These are phyloP conservation scores for Macrolepiota fuliginosa DNA, from an alignment of 768 basidiomycete species.

Conservation along the genomic window DNA sequence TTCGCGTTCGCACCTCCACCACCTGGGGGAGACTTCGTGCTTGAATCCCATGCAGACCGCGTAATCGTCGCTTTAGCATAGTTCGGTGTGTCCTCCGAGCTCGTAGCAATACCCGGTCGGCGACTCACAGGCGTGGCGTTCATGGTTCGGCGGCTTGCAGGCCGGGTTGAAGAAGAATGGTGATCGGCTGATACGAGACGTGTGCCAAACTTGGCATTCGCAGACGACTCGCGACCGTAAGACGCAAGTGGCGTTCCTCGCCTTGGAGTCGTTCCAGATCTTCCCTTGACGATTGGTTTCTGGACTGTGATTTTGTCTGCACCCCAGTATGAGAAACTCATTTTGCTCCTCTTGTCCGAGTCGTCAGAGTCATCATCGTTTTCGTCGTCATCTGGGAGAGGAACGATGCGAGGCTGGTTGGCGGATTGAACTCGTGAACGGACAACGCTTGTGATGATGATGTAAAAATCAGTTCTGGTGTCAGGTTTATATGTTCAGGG, in stretches of 20 bases:
- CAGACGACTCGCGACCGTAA: constrained; percentile 79
- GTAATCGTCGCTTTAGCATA: constrained; percentile 74
- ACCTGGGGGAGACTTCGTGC: constrained; percentile 31
- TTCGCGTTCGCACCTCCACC: background rate
- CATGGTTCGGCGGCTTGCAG: constrained; percentile 62
- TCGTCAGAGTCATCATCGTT: constrained; percentile 69
- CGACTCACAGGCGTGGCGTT: constrained; percentile 45
- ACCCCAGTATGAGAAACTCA: constrained; percentile 94
- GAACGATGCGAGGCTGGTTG: constrained; percentile 61
- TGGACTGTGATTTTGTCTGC: constrained; percentile 89
- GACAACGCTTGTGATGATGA: constrained; percentile 49
- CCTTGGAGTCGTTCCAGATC: constrained; percentile 36
- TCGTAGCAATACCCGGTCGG: constrained; percentile 21
- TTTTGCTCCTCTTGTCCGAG: constrained; percentile 87
- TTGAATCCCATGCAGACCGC: constrained; percentile 70
- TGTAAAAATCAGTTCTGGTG: background rate
- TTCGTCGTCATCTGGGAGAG: constrained; percentile 65
- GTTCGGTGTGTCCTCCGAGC: constrained; percentile 62
- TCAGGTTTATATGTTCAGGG: background rate
- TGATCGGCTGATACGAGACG: constrained; percentile 68
- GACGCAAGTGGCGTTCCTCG: constrained; percentile 46
- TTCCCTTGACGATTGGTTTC: constrained; percentile 63
- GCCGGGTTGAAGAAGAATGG: constrained; percentile 42
- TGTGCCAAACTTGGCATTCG: constrained; percentile 91
- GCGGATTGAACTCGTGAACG: constrained; percentile 64